These are phyloP conservation scores for Hypoxylon lienhwacheense DNA, from an alignment of 495 filamentous ascomycete species.

Conservation along the genomic window DNA sequence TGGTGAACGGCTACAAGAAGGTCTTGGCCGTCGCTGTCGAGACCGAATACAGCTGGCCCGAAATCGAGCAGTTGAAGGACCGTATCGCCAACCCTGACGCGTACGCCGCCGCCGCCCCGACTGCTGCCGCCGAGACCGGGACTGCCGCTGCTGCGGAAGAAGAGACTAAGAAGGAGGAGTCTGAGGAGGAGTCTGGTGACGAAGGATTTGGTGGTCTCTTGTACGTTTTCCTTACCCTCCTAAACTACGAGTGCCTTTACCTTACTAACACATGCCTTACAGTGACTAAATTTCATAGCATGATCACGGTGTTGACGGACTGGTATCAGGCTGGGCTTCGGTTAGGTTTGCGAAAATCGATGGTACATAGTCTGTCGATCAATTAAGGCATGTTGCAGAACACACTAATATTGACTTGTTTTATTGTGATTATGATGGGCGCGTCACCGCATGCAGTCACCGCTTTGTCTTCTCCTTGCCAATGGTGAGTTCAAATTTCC, in stretches of 20 bases:
- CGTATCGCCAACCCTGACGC: constrained; percentile 97
- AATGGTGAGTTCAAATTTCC: constrained; percentile 54
- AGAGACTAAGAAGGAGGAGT: constrained; percentile 61
- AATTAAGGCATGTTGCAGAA: constrained; percentile 44
- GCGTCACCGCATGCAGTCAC: constrained; percentile 2
- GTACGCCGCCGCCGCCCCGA: constrained; percentile 79
- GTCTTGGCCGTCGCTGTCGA: constrained; percentile 84
- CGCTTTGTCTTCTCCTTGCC: constrained; percentile 4
- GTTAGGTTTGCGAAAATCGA: constrained; percentile 40
- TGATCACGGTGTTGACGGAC: constrained; percentile 40
- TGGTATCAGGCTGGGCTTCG: constrained; percentile 42
- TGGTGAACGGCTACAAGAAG: constrained; percentile 98
- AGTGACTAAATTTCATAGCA: constrained; percentile 50
- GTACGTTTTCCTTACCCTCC: constrained; percentile 51
- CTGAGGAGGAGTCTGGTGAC: constrained; percentile 60
- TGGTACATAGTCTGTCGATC: constrained; percentile 50
- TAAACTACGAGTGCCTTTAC: background rate
- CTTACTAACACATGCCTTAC: constrained; percentile 19
- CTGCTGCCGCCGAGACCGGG: constrained; percentile 54
- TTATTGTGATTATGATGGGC: constrained; percentile 29
- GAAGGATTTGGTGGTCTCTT: constrained; percentile 74
- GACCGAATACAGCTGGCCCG: constrained; percentile 92
- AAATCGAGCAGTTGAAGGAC: constrained; percentile 97
- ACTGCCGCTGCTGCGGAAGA: constrained; percentile 55
- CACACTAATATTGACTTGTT: constrained; percentile 7